These are phyloP conservation scores for Phoma herbarum DNA, from an alignment of 2,329 filamentous ascomycete species.

Conservation along the genomic window DNA sequence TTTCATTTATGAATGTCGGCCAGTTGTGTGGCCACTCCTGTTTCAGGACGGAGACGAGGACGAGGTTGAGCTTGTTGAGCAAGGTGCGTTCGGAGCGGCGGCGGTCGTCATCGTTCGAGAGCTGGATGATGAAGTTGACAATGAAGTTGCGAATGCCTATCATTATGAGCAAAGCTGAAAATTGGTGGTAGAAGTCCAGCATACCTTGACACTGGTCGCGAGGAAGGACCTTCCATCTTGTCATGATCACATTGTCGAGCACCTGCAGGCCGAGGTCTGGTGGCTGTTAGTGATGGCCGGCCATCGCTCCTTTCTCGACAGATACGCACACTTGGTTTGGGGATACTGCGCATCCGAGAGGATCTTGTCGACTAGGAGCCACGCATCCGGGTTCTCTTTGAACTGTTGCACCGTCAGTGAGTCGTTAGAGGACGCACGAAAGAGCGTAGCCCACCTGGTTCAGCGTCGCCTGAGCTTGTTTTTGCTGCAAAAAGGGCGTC, in stretches of 20 bases:
- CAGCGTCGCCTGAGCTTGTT: slow-evolving; percentile 89
- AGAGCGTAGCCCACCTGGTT: slow-evolving; percentile 75
- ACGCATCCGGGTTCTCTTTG: slow-evolving; percentile 98
- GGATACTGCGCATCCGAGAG: slow-evolving; percentile 90
- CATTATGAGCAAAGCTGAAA: slow-evolving; percentile 16
- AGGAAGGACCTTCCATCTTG: slow-evolving; percentile 97
- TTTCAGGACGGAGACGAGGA: slow-evolving; percentile 96
- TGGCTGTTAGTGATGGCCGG: slow-evolving; percentile 44
- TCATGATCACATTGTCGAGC: slow-evolving; percentile 97
- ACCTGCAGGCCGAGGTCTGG: slow-evolving; percentile 93
- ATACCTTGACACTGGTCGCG: slow-evolving; percentile 92
- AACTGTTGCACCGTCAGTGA: slow-evolving; percentile 68
- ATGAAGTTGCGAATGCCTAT: slow-evolving; percentile 98
- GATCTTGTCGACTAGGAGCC: slow-evolving; percentile 97
- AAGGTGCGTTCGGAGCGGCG: slow-evolving; percentile 85
- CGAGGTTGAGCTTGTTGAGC: slow-evolving; percentile 97
- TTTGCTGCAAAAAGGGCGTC: slow-evolving; percentile 72
- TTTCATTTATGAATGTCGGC: slow-evolving; percentile 99
- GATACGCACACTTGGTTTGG: slow-evolving; percentile 89
- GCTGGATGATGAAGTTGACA: slow-evolving; percentile 97
- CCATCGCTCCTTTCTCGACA: slow-evolving; percentile 24
- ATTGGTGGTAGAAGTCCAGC: slow-evolving; percentile 29
- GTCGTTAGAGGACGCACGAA: slow-evolving; percentile 10
- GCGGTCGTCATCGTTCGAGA: slow-evolving; percentile 87
- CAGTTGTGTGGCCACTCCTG: slow-evolving; percentile 99